Evolutionary conservation across 208 protist species (phyloP).

Genomic region (Plasmodiophora brassicae): DNA sequence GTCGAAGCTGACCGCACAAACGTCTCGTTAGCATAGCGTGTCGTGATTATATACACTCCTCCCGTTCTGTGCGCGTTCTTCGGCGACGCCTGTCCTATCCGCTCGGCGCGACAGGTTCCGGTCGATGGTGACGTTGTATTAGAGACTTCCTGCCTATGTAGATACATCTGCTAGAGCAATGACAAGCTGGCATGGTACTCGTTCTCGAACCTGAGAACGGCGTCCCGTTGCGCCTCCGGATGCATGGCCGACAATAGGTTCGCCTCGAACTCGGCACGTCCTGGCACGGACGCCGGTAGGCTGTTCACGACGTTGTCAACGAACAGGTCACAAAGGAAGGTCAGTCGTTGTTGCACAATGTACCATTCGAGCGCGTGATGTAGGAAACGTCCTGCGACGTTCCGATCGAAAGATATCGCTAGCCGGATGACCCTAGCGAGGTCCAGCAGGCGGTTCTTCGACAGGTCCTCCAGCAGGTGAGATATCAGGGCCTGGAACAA

Average conservation of each 20-base stretch:
- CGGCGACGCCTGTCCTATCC: too few species aligned
- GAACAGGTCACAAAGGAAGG: not conserved
- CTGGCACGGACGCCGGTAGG: not conserved
- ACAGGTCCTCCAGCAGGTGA: constrained; percentile 23
- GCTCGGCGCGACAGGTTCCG: too few species aligned
- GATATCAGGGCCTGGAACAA: not conserved
- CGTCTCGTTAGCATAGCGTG: too few species aligned
- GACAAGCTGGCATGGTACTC: not conserved
- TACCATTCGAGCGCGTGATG: not conserved
- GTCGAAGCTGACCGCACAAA: too few species aligned
- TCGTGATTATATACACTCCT: too few species aligned
- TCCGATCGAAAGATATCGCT: not conserved
- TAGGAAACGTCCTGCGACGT: not conserved
- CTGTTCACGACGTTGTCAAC: not conserved
- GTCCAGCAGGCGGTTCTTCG: not conserved
- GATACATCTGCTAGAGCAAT: too few species aligned
- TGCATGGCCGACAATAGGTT: not conserved
- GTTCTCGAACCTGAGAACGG: not conserved
- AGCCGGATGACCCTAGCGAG: not conserved
- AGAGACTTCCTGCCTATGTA: too few species aligned
- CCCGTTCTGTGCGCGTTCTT: too few species aligned
- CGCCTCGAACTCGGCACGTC: not conserved
- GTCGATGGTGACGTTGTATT: too few species aligned
- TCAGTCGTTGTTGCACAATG: not conserved
- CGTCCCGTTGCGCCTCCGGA: not conserved